A percentile compares a stretch with the other conserved stretches of the same genome.
Conservation (phyloP, 1,284 basidiomycete genomes). For the Cutaneotrichosporon mucoides region DNA sequence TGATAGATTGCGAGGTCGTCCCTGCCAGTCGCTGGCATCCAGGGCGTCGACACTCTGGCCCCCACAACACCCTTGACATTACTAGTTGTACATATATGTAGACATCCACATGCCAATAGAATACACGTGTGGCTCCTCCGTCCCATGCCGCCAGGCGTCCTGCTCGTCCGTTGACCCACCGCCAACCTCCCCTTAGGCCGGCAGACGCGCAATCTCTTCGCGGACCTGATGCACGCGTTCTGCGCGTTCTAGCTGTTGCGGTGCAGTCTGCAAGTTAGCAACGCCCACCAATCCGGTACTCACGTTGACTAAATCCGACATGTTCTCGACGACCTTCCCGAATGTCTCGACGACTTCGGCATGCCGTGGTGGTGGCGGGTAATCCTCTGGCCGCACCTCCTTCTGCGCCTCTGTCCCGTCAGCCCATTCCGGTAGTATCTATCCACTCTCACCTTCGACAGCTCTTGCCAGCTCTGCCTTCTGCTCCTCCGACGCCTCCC, state of each 20-base stretch:
- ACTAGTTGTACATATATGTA: not conserved
- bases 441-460: not conserved
- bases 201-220: slow-evolving; percentile 33
- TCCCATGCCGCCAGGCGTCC: no score
- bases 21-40: no score
- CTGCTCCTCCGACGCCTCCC: slow-evolving; percentile 32
- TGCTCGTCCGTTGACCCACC: no score
- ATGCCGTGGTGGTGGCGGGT: slow-evolving; percentile 35
- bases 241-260: slow-evolving; percentile 40
- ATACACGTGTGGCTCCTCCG: not conserved
- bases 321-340: slow-evolving; percentile 26
- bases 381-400: slow-evolving; percentile 15
- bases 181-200: not conserved
- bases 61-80: not conserved
- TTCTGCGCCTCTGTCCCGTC: not conserved
- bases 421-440: not conserved
- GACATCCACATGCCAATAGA: not conserved
- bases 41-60: no score
- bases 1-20: no score
- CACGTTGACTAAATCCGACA: slow-evolving; percentile 37
- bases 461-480: slow-evolving; percentile 2
- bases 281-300: not conserved
- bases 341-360: slow-evolving; percentile 35
- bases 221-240: slow-evolving; percentile 45
- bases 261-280: slow-evolving; percentile 29